Evolutionary conservation across 805 yeast genomes (phyloP).

Genomic region (Saturnispora serradocipensis): DNA sequence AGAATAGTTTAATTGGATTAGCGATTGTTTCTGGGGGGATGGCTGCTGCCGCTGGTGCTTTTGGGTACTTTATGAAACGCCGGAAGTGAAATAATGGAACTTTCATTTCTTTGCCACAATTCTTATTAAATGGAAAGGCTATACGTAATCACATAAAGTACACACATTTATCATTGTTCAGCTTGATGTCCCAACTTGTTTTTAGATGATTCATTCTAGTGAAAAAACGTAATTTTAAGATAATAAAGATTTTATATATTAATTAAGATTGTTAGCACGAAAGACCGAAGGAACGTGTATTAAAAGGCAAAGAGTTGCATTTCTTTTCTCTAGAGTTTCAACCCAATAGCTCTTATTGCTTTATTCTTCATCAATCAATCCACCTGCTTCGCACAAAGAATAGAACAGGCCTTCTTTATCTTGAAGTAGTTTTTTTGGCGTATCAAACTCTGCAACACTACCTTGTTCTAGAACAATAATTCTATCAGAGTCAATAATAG

Average conservation of each 20-base stretch:
- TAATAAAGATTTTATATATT: neutral
- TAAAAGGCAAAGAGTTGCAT: neutral
- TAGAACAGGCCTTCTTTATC: slow-evolving; percentile 65
- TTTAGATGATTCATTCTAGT: neutral
- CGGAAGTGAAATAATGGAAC: neutral
- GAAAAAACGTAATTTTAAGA: neutral
- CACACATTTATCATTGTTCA: neutral
- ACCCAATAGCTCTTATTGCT: too few species aligned
- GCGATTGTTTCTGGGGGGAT: slow-evolving; percentile 81
- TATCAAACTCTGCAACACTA: slow-evolving; percentile 64
- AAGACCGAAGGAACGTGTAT: neutral
- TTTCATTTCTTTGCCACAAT: neutral
- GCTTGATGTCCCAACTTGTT: neutral
- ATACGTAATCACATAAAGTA: neutral
- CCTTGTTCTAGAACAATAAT: slow-evolving; percentile 73
- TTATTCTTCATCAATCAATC: slow-evolving; percentile 27
- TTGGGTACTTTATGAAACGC: slow-evolving; percentile 8
- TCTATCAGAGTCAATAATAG: slow-evolving; percentile 72
- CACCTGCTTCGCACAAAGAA: slow-evolving; percentile 75
- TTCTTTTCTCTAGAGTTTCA: too few species aligned
- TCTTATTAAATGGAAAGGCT: too few species aligned
- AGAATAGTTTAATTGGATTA: slow-evolving; percentile 81
- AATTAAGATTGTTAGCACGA: neutral
- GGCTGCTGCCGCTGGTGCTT: slow-evolving; percentile 64
- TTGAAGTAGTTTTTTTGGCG: slow-evolving; percentile 57